Evolutionary conservation across 139 green algal species (phyloP).

Genomic region (Eudorina sp.): DNA sequence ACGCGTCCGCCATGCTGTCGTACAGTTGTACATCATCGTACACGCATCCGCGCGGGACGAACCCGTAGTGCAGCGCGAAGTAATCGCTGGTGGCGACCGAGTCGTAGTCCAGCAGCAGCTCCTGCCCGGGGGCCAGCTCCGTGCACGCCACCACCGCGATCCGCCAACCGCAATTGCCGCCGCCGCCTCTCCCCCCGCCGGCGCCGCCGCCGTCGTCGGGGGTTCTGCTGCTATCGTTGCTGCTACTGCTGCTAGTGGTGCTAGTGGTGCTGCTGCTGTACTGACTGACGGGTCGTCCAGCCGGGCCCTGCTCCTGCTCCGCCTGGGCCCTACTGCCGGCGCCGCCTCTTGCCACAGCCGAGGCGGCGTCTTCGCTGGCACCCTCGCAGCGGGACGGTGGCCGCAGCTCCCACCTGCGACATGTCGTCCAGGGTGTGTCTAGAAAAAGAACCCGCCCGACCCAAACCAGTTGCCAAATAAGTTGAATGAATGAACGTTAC

Average conservation of each 20-base stretch:
- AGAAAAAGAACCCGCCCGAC: too few species aligned
- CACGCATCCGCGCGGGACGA: slow-evolving; percentile 79
- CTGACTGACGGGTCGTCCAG: too few species aligned
- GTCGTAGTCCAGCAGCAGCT: slow-evolving; percentile 34
- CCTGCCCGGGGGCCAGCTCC: neutral
- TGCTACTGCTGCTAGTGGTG: too few species aligned
- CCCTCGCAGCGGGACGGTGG: neutral
- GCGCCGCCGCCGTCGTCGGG: neutral
- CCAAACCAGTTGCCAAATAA: too few species aligned
- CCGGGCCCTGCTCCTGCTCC: neutral
- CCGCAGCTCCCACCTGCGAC: slow-evolving; percentile 1
- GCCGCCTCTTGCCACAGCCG: too few species aligned
- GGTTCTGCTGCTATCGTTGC: too few species aligned
- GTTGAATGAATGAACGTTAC: too few species aligned
- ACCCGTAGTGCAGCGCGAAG: slow-evolving; percentile 80
- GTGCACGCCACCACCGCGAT: neutral
- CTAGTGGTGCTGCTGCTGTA: too few species aligned
- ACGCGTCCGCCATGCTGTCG: slow-evolving; percentile 62
- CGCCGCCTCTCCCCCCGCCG: neutral
- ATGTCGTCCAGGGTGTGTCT: too few species aligned
- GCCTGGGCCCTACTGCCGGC: neutral
- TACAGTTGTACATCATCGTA: slow-evolving; percentile 82
- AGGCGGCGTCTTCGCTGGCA: neutral
- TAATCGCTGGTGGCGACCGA: neutral
- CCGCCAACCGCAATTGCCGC: neutral